Evolutionary conservation across 306 rosid genomes (phyloP).

Genomic region (Trichosanthes cucumerina): DNA sequence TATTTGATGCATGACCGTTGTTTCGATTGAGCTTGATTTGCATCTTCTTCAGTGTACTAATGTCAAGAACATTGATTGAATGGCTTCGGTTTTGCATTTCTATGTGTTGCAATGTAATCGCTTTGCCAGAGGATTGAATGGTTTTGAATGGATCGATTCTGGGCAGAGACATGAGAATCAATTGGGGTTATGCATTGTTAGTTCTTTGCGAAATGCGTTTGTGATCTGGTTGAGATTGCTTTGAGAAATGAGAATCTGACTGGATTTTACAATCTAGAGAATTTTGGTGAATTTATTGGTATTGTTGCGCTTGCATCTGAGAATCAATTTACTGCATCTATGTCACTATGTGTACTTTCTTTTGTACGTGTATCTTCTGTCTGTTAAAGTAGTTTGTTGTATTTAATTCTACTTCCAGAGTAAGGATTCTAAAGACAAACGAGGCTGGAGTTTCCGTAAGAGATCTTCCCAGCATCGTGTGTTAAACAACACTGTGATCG

Average conservation of each 20-base stretch:
- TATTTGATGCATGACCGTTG: not conserved
- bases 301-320: not conserved
- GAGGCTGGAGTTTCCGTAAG: conserved; percentile 95
- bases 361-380: not conserved
- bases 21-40: not conserved
- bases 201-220: not conserved
- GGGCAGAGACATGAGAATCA: not conserved
- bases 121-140: not conserved
- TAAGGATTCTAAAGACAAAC: conserved; percentile 64
- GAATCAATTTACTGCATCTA: not conserved
- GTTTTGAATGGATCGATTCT: not conserved
- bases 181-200: not conserved
- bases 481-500: conserved; percentile 69
- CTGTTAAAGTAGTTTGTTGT: not conserved
- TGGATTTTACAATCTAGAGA: not conserved
- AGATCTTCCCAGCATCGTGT: conserved; percentile 77
- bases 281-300: not conserved
- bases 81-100: not conserved
- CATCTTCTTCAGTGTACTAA: not conserved
- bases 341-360: not conserved
- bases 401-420: conserved; percentile 25
- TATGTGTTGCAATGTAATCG: not conserved
- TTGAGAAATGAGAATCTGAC: not conserved
- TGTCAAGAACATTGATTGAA: not conserved
- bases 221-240: conserved; percentile 1